Evolutionary conservation across 1,284 basidiomycete species (phyloP).

Genomic region (Chalciporus sp.): DNA sequence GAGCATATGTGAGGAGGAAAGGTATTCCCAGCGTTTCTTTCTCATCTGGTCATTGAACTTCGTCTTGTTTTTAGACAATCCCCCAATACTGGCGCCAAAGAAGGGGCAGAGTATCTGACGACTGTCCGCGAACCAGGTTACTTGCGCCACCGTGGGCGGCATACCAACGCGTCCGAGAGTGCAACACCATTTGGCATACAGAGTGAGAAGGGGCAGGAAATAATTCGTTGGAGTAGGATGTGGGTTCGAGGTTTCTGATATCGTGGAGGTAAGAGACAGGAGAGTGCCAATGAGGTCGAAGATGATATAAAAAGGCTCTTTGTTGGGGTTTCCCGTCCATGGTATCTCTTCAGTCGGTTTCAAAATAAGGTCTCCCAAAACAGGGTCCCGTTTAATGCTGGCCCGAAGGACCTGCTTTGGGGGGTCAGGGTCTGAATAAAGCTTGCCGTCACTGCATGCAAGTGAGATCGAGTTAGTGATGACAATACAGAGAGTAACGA

Average conservation of each 20-base stretch:
- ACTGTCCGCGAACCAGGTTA: background rate
- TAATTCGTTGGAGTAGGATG: background rate
- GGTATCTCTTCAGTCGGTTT: background rate
- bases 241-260: background rate
- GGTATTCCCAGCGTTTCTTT: background rate
- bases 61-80: background rate
- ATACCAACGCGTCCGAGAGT: background rate
- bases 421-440: too few species aligned
- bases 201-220: background rate
- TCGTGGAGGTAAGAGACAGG: background rate
- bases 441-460: too few species aligned
- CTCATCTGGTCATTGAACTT: background rate
- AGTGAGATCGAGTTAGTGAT: too few species aligned
- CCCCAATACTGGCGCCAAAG: background rate
- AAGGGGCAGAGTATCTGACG: too few species aligned
- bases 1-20: background rate
- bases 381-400: too few species aligned
- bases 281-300: background rate
- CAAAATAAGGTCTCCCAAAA: background rate
- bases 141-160: background rate
- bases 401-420: too few species aligned
- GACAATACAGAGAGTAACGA: too few species aligned
- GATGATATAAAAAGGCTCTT: background rate
- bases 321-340: background rate
- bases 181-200: background rate